Conservation (phyloP, 1,139 yeast genomes). For the Candida dubliniensis region DNA sequence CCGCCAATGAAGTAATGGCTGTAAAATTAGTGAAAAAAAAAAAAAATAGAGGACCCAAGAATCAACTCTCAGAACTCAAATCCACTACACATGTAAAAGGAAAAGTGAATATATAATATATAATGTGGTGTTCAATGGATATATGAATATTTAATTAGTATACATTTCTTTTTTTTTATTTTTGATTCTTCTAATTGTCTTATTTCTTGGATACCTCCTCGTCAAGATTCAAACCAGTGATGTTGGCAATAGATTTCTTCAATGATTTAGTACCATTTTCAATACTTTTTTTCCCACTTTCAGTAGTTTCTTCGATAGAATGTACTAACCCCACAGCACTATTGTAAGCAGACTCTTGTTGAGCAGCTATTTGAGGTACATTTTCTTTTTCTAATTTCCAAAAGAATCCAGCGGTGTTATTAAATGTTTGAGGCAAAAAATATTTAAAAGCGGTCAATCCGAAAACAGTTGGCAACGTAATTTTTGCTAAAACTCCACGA, state of each 20-base stretch:
- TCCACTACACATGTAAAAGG: too few relatives aligned
- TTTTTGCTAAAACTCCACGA: slow-evolving; percentile 58
- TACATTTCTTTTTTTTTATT: not conserved
- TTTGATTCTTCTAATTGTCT: slow-evolving; percentile 1
- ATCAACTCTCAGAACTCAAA: too few relatives aligned
- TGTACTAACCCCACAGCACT: slow-evolving; percentile 49
- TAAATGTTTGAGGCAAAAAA: slow-evolving; percentile 76
- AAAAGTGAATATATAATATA: too few relatives aligned
- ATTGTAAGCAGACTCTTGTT: slow-evolving; percentile 52
- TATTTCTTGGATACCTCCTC: slow-evolving; percentile 56
- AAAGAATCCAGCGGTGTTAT: slow-evolving; percentile 58
- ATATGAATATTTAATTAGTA: not conserved
- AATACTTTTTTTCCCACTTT: slow-evolving; percentile 39
- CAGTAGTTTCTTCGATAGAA: slow-evolving; percentile 40
- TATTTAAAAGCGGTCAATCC: slow-evolving; percentile 72
- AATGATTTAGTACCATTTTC: slow-evolving; percentile 42
- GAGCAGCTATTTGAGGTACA: slow-evolving; percentile 66
- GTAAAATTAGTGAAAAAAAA: too few relatives aligned
- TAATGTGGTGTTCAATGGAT: not conserved
- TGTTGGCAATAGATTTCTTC: slow-evolving; percentile 52
- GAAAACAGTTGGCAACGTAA: slow-evolving; percentile 60
- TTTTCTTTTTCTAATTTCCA: slow-evolving; percentile 67
- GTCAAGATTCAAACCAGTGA: slow-evolving; percentile 69
- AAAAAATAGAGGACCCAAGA: too few relatives aligned
- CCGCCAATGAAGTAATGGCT: too few relatives aligned